These are phyloP conservation scores for Hymenotorrendiella dingleyae DNA, from an alignment of 2,329 filamentous ascomycete species.

Conservation along the genomic window DNA sequence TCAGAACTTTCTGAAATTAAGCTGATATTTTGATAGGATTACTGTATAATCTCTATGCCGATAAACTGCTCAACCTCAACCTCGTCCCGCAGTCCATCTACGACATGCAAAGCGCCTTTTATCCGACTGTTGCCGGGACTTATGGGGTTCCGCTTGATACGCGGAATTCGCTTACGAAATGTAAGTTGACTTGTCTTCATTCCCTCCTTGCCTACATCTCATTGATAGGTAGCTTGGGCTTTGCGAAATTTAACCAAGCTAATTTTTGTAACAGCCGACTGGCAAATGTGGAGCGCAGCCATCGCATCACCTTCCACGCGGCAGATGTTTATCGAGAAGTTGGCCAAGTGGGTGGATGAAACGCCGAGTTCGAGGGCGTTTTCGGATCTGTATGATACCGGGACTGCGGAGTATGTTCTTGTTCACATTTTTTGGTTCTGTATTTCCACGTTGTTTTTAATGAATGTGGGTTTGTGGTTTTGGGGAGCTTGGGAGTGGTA, in stretches of 20 bases:
- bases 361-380: slow-evolving; percentile 66
- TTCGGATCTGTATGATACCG: slow-evolving; percentile 72
- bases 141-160: slow-evolving; percentile 80
- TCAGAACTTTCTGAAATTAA: not conserved
- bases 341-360: slow-evolving; percentile 70
- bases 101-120: slow-evolving; percentile 71
- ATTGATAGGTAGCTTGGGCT: no score
- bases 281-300: slow-evolving; percentile 80
- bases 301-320: slow-evolving; percentile 58
- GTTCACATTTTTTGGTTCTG: not conserved
- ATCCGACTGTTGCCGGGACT: slow-evolving; percentile 62
- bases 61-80: slow-evolving; percentile 71
- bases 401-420: slow-evolving; percentile 56
- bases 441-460: not conserved
- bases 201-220: not conserved
- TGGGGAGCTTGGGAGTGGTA: slow-evolving; percentile 10
- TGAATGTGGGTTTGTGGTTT: not conserved
- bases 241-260: no score
- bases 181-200: slow-evolving; percentile 26
- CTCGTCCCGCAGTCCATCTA: slow-evolving; percentile 72
- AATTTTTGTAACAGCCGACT: slow-evolving; percentile 56
- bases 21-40: slow-evolving; percentile 21
- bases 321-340: slow-evolving; percentile 59
- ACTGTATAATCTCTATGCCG: slow-evolving; percentile 80
- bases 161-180: slow-evolving; percentile 75